A percentile compares a stretch with the other conserved stretches of the same genome.
These are phyloP conservation scores for Paxillus rubicundulus DNA, from an alignment of 768 basidiomycete genomes.

Conservation along the genomic window DNA sequence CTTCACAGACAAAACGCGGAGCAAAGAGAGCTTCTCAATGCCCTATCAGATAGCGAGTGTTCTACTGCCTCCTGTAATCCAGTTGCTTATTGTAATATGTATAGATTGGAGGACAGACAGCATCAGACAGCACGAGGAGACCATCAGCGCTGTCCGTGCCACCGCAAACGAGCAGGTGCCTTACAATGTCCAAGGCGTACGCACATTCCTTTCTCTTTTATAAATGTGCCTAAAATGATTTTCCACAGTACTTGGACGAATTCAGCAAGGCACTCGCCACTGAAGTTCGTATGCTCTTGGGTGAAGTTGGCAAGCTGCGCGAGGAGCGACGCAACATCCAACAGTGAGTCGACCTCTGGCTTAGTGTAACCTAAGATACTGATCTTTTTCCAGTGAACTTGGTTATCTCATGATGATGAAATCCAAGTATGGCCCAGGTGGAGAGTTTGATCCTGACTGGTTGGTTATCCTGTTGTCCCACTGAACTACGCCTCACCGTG, in stretches of 20 bases:
- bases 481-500: background rate
- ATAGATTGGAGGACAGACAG: slow-evolving; percentile 70
- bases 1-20: slow-evolving; percentile 58
- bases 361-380: background rate
- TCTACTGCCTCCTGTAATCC: background rate
- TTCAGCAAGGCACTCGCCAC: slow-evolving; percentile 82
- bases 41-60: slow-evolving; percentile 56
- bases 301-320: slow-evolving; percentile 79
- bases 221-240: slow-evolving; percentile 1
- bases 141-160: slow-evolving; percentile 61
- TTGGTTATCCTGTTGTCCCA: slow-evolving; percentile 21
- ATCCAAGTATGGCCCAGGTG: slow-evolving; percentile 79
- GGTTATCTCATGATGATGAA: slow-evolving; percentile 67
- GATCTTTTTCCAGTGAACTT: slow-evolving; percentile 54
- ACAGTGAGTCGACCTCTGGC: slow-evolving; percentile 52
- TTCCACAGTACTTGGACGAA: slow-evolving; percentile 72
- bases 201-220: slow-evolving; percentile 23
- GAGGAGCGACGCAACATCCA: slow-evolving; percentile 76
- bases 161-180: slow-evolving; percentile 76
- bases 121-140: slow-evolving; percentile 61
- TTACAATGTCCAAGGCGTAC: slow-evolving; percentile 80
- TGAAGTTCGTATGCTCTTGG: slow-evolving; percentile 80
- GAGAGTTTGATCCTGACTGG: slow-evolving; percentile 86
- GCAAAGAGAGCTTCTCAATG: slow-evolving; percentile 52
- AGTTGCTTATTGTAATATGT: slow-evolving; percentile 11